Conservation (phyloP, 352 stramenopile genomes). For the Pythium myriotylum region DNA sequence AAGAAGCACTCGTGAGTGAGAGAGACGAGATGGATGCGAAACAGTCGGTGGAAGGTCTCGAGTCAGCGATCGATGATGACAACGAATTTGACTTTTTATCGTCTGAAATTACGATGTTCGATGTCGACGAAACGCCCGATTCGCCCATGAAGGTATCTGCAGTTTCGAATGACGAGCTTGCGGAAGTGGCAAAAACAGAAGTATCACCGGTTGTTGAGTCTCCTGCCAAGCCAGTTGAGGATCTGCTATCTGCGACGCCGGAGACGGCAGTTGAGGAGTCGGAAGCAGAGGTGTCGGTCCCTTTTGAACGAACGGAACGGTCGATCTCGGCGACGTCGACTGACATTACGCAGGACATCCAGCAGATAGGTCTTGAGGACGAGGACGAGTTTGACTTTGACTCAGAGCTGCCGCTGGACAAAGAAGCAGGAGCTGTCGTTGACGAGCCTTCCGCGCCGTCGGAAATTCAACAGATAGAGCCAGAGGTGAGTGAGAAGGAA, state of each 20-base stretch:
- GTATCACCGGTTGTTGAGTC: too few relatives aligned
- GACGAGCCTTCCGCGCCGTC: background rate
- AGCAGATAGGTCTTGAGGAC: slow-evolving; percentile 27
- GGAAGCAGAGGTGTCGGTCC: background rate
- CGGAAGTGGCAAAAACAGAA: background rate
- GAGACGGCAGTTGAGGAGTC: background rate
- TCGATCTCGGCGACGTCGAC: slow-evolving; percentile 23
- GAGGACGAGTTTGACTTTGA: slow-evolving; percentile 26
- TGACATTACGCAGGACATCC: slow-evolving; percentile 57
- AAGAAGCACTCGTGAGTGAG: too few relatives aligned
- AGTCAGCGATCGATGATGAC: slow-evolving; percentile 8
- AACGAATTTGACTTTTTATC: slow-evolving; percentile 45
- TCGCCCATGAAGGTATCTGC: background rate
- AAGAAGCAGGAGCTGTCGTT: background rate
- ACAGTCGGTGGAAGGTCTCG: background rate
- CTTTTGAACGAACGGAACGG: slow-evolving; percentile 12
- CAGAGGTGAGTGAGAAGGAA: background rate
- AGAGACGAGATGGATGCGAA: background rate
- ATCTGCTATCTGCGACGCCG: too few relatives aligned
- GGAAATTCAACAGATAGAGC: background rate
- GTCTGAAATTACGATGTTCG: slow-evolving; percentile 26
- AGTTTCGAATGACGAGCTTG: background rate
- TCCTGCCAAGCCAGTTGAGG: too few relatives aligned
- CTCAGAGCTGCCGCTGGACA: slow-evolving; percentile 5
- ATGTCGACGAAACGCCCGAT: slow-evolving; percentile 18